Base-by-base conservation (phyloP, 768 basidiomycete genomes). In the Neoboletus brunneissimus region DNA sequence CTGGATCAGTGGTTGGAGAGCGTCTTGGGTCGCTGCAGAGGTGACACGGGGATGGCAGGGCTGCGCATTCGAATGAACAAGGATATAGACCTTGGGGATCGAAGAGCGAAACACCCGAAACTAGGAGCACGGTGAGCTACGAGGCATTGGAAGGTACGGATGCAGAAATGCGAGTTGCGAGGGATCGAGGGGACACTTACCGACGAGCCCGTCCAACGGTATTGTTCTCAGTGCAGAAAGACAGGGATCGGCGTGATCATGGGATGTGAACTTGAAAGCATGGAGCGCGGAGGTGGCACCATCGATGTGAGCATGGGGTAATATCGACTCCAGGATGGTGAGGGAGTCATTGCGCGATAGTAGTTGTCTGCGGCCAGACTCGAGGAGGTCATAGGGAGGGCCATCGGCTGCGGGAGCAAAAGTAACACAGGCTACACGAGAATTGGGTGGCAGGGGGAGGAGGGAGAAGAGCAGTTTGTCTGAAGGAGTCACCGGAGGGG, bases 281-380 rank as follows among this genome's bases (percentile, higher is more conserved):
- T 87, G 82, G 52, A 89, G 75, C 25, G 70, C 63, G n/a, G 74
- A 76, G 10, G 75, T 66, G 25, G 73, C 71, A 49, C 76, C 69
- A 34, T 74, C 74, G 46, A 83, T 69, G 59, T 81, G 75, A 27
- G 82, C 78, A 57, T 78, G 77, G 42, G 81, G 73, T 23, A 89
- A 67, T 27, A 85, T 66, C 11, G 83, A 81, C 7, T 81, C 77
- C 8, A 79, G 60, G 48, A 88, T 68, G 4, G 76, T 29, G 22
- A 71, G 62, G 13, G 73, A 64, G 11, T 63, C 54, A 56, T 79
- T 77, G 46, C 71, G 73, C 20, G 71, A 64, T 10, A 84, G 49
- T 3, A 88, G 62, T 6, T 69, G 67, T 55, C 81, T 77, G 57
- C 88, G 78, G 4, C 82, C 86, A 16, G 71, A 59, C 63, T 90